These are phyloP conservation scores for Carallia pectinifolia DNA, from an alignment of 345 rosid genomes.

Conservation along the genomic window DNA sequence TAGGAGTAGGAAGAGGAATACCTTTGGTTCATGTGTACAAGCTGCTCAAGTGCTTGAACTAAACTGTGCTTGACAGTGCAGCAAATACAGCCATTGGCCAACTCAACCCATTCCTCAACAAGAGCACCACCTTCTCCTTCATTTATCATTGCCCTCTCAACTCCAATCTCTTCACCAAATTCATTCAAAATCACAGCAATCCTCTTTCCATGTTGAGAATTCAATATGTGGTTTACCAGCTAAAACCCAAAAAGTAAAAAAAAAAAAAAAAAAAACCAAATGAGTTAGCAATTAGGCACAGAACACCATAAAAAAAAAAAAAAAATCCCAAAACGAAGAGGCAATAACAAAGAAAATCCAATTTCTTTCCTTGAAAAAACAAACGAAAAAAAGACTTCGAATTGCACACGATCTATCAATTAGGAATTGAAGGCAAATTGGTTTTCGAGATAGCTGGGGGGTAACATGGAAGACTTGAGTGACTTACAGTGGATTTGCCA, in stretches of 20 bases:
- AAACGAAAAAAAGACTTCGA: not conserved
- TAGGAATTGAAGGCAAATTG: not conserved
- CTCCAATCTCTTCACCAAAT: conserved; percentile 96
- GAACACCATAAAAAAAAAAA: not conserved
- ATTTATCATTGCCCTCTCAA: conserved; percentile 95
- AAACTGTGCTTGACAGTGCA: conserved; percentile 92
- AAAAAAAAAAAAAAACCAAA: conserved; percentile 3
- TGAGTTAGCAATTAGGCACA: not conserved
- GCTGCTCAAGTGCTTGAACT: conserved; percentile 93
- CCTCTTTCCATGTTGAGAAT: conserved; percentile 80
- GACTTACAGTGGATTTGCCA: conserved; percentile 85
- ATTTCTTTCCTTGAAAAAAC: too few species aligned
- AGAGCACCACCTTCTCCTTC: conserved; percentile 83
- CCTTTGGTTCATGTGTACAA: conserved; percentile 81
- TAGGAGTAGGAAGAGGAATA: conserved; percentile 2
- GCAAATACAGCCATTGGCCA: conserved; percentile 88
- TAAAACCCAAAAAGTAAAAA: conserved; percentile 15
- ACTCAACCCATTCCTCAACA: conserved; percentile 96
- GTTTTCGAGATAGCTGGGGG: not conserved
- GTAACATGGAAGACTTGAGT: not conserved
- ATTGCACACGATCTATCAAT: too few species aligned
- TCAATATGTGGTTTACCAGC: conserved; percentile 81
- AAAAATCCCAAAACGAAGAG: too few species aligned
- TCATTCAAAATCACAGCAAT: conserved; percentile 93
- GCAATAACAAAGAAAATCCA: too few species aligned